A percentile compares a stretch with the other conserved stretches of the same genome.
Evolutionary conservation across 768 basidiomycete genomes (phyloP).

Genomic region (Suillus hirtellus): DNA sequence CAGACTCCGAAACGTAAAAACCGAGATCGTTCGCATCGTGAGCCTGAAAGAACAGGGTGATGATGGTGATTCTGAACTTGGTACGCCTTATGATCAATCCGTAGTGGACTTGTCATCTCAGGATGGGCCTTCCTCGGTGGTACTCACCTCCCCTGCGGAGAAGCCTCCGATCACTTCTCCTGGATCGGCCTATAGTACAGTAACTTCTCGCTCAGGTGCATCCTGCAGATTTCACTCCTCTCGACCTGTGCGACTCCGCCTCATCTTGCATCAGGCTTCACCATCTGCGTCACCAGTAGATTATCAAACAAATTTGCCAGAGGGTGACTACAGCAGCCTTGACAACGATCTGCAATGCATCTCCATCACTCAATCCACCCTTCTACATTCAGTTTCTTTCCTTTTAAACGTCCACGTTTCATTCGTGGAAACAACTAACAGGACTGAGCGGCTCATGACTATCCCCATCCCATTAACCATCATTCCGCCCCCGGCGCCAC

Average conservation of each 20-base stretch:
- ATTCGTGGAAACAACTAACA: constrained; percentile 70
- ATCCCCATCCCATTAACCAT: constrained; percentile 70
- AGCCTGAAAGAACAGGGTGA: constrained; percentile 53
- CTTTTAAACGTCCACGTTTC: constrained; percentile 70
- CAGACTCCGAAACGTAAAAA: constrained; percentile 76
- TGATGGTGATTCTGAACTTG: constrained; percentile 14
- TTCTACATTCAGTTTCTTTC: constrained; percentile 84
- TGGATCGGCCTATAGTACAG: constrained; percentile 36
- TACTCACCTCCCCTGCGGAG: constrained; percentile 24
- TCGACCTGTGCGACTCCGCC: constrained; percentile 71
- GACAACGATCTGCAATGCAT: constrained; percentile 68
- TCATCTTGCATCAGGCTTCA: constrained; percentile 71
- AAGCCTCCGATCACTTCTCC: constrained; percentile 43
- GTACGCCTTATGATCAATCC: not conserved
- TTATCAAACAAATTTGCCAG: constrained; percentile 44
- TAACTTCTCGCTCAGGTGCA: constrained; percentile 85
- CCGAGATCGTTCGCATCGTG: constrained; percentile 72
- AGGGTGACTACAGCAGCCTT: constrained; percentile 43
- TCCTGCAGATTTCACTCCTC: constrained; percentile 87
- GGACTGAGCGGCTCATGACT: constrained; percentile 66
- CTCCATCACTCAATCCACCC: constrained; percentile 76
- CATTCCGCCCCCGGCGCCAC: constrained; percentile 73
- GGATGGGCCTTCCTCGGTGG: constrained; percentile 35
- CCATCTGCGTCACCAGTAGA: constrained; percentile 51
- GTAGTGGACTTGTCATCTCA: constrained; percentile 10